Evolutionary conservation across 176 grass and related monocot species (phyloP), one percentile per base, ranked within the genome.

Genomic region (Avena insularis): DNA sequence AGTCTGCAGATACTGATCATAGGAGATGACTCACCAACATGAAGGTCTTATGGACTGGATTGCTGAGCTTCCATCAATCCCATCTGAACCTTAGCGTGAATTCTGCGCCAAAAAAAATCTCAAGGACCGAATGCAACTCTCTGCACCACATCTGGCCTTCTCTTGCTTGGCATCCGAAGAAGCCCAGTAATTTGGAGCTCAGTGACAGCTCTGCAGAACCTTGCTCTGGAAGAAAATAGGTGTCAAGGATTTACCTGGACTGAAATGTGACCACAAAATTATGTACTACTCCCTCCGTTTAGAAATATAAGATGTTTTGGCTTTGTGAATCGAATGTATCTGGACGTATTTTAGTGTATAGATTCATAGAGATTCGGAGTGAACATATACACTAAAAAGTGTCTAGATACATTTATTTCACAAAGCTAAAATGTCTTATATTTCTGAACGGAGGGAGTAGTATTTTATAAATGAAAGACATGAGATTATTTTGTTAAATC

Each of bases 161-260:
- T 95, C 86, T 92, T 98, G 93, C 93, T 93, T 15, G 96, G 90
- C 93, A 95, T 93, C 20, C 90, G 83, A 70, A 98, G 77, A 79
- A 95, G 90, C 8, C 93, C 90, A 9, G 90, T 88, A 61, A 98
- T 89, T 83, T 95, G 96, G 19, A 98, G 92, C 73, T 95, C 93
- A 9, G 84, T 93, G 46, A 98, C 90, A 71, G 93, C 88, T 84
- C 88, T 95, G 86, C 95, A 98, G 79, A 95, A 98, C 74, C 95
- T 91, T 89, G 95, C 91, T 93, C 93, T 98, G 82, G 60, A 88
- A 83, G 61, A 72, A 67, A 58, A 43, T 33, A 74, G 1, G 50
- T 19, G 77, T 85, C 48, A 86, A 88, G 92, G 87, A 94, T 84
- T 56, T 56, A 85, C 10, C 31, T 63, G 4, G 50, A 64, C 46